Percentiles rank a stretch among this genome's conserved stretches.
Conservation (phyloP, 768 basidiomycete species). For the Cystobasidiopsis lactophilus region DNA sequence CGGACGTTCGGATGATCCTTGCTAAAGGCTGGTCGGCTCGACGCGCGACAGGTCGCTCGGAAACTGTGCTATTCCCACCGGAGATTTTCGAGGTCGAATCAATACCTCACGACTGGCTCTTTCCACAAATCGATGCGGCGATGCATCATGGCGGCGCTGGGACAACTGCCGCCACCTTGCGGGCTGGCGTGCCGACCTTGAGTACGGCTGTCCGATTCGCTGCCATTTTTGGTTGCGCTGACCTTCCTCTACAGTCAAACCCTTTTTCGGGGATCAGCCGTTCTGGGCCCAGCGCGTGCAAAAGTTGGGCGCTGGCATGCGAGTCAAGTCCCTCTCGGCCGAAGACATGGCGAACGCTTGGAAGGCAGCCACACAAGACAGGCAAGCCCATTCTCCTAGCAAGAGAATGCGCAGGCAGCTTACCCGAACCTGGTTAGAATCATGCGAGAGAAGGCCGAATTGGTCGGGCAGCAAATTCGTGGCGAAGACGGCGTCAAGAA, state of each 20-base stretch:
- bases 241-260: constrained; percentile 85
- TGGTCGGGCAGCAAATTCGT: constrained; percentile 62
- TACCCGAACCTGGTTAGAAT: too few species aligned
- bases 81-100: constrained; percentile 73
- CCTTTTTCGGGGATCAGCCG: constrained; percentile 95
- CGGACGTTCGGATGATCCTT: constrained; percentile 72
- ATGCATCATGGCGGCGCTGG: constrained; percentile 97
- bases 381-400: too few species aligned
- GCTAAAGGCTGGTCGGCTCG: constrained; percentile 98
- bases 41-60: constrained; percentile 38
- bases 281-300: constrained; percentile 97
- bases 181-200: constrained; percentile 39
- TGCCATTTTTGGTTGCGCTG: too few species aligned
- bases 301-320: constrained; percentile 70
- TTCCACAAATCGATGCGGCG: constrained; percentile 73
- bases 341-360: constrained; percentile 57
- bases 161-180: constrained; percentile 67
- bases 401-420: too few species aligned
- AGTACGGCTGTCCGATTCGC: too few species aligned
- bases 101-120: constrained; percentile 55
- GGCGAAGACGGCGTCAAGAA: too few species aligned
- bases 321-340: constrained; percentile 68
- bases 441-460: constrained; percentile 64
- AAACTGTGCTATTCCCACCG: constrained; percentile 41
- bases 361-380: constrained; percentile 55